These are phyloP conservation scores for Forsythia viridissima DNA, from an alignment of 257 asterid genomes.

Conservation along the genomic window DNA sequence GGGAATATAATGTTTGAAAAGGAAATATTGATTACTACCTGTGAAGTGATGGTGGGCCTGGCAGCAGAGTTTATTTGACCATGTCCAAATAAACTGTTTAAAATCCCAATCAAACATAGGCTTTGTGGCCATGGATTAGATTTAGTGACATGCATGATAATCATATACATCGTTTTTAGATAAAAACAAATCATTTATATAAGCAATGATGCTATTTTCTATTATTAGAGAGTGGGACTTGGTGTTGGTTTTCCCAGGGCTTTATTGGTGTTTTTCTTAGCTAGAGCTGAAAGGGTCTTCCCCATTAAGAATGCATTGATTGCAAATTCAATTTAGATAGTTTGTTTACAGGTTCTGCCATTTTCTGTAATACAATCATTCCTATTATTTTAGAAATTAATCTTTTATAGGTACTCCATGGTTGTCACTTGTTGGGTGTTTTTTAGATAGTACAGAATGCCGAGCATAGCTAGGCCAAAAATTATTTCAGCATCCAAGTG, in stretches of 20 bases:
- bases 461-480: not conserved
- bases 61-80: no score
- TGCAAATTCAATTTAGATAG: not conserved
- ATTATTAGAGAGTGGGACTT: not conserved
- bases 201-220: not conserved
- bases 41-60: no score
- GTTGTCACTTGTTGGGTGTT: conserved; percentile 1
- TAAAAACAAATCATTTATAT: conserved; percentile 1
- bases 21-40: no score
- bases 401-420: not conserved
- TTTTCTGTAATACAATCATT: not conserved
- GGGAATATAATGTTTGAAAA: no score
- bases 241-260: not conserved
- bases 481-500: not conserved
- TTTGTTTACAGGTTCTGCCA: not conserved
- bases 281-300: not conserved
- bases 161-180: not conserved
- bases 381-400: not conserved
- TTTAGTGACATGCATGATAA: not conserved
- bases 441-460: not conserved
- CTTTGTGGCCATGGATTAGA: not conserved
- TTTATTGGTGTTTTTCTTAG: conserved; percentile 6
- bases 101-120: no score
- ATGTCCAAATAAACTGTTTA: no score
- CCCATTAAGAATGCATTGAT: not conserved